phyloP scores from a whole-genome alignment of 768 basidiomycete genomes.

The Boletus barrowsii region DNA sequence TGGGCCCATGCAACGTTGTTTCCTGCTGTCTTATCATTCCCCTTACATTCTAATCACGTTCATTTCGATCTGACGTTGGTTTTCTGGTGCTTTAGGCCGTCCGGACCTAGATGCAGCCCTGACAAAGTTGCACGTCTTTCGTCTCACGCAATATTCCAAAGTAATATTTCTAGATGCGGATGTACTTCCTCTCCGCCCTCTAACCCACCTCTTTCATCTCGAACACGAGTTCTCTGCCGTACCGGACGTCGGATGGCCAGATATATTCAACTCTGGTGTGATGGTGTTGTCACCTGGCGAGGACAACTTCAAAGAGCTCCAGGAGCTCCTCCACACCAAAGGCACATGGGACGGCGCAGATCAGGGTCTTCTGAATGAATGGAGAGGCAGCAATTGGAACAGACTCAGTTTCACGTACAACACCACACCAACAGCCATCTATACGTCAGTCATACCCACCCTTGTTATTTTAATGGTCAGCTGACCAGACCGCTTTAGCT shows the following conservation, averaged over 20 bases:
- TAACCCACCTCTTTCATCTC: constrained; percentile 88
- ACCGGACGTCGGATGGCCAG: constrained; percentile 98
- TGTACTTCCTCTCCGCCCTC: constrained; percentile 80
- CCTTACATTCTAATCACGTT: background rate
- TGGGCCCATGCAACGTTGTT: constrained; percentile 18
- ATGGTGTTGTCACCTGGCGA: constrained; percentile 82
- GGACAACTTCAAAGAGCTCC: constrained; percentile 77
- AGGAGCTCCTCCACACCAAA: constrained; percentile 64
- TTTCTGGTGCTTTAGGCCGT: constrained; percentile 59
- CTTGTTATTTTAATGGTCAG: constrained; percentile 24
- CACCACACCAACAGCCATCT: constrained; percentile 94
- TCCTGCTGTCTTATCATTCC: constrained; percentile 14
- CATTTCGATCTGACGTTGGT: constrained; percentile 10
- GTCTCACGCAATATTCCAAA: constrained; percentile 82
- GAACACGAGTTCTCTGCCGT: constrained; percentile 87
- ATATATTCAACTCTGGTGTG: constrained; percentile 98
- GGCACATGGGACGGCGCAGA: constrained; percentile 99
- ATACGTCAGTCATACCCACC: constrained; percentile 65
- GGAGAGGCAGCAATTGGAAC: constrained; percentile 85
- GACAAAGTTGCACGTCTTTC: constrained; percentile 95
- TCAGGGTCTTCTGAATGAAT: constrained; percentile 96
- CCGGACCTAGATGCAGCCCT: constrained; percentile 90
- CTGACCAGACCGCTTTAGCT: constrained; percentile 47
- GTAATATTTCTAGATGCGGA: constrained; percentile 92
- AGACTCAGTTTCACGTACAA: constrained; percentile 97